Base-by-base conservation (phyloP, 805 yeast genomes). In the Candida yuanshanica region DNA sequence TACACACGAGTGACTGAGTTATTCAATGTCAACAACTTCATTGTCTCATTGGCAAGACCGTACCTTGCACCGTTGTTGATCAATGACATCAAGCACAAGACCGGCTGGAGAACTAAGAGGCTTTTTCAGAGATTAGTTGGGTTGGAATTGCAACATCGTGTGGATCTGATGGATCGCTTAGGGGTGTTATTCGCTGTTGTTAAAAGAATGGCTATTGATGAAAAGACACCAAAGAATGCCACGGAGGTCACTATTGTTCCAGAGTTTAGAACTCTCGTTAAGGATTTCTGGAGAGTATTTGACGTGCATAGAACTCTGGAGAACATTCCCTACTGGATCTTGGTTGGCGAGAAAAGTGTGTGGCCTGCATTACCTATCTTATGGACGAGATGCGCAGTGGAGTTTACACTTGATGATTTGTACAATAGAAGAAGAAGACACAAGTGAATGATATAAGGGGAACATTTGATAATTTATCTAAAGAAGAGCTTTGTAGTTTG, bases 171-270 rank as follows among this genome's bases (percentile, higher is more conserved):
- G 59, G 88, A 90, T 55, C 77, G 82, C 44, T 63, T 88, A 38
- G 95, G 96, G 0, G 56, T 90, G 12, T 62, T 91, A 31, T 78
- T 87, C 8, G 79, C 78, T 24, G 67, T 80, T 45, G 63, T 88
- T 42, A 84, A 83, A 52, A 72, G 95, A 55, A 63, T 89, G 38
- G 81, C 91, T 25, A 81, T 89, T 38, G 97, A 91, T 62, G 98
- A 91, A 56, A 82, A 82, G 51, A 81, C 90, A 2, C 90, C 95
- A 1, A 73, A 79, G 46, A 75, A 83, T 23, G 78, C 89, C 7
- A 77, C 87, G 42, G 96, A 91, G 54, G 79, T 91, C 14, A 86
- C 95, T 0, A 83, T 93, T 32, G 96, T 91, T 5, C 98, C 98
- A 0, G 91, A 83, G 55, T 65, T 89, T 37, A 70, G 83, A 41